These are phyloP conservation scores for Phaseolus coccineus DNA, from an alignment of 331 rosid species.

Conservation along the genomic window DNA sequence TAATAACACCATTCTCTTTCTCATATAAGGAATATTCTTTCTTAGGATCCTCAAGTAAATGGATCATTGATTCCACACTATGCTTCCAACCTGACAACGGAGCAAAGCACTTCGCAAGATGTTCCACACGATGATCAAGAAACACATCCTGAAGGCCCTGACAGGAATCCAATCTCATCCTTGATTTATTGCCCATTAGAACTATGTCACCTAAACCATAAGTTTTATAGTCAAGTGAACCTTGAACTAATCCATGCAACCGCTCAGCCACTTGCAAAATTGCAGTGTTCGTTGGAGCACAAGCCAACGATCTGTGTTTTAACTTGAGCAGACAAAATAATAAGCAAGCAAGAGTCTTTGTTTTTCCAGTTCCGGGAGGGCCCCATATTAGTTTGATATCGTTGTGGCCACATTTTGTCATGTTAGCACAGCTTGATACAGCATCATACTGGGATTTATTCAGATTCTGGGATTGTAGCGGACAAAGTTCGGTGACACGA, in stretches of 20 bases:
- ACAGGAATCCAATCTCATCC: background rate
- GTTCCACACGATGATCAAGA: conserved; percentile 19
- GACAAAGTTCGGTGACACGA: background rate
- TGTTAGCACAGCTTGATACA: conserved; percentile 20
- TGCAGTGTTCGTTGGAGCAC: conserved; percentile 41
- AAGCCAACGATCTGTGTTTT: conserved; percentile 5
- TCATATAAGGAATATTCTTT: background rate
- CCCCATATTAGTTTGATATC: conserved; percentile 37
- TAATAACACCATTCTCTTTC: background rate
- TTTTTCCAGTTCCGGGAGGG: conserved; percentile 38
- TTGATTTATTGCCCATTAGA: background rate
- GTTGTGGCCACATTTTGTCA: conserved; percentile 12
- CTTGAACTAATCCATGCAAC: background rate
- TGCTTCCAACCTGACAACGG: conserved; percentile 11
- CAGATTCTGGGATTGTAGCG: background rate
- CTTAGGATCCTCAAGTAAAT: background rate
- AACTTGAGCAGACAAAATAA: background rate
- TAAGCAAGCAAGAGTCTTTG: conserved; percentile 26
- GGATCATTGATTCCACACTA: background rate
- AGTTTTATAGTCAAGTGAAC: background rate
- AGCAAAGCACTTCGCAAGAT: conserved; percentile 11
- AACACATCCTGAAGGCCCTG: background rate
- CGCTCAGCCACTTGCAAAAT: conserved; percentile 14
- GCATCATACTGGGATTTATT: conserved; percentile 27
- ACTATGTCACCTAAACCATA: conserved; percentile 40